Evolutionary conservation across 768 basidiomycete species (phyloP).

Genomic region (Macrolepiota fuliginosa): DNA sequence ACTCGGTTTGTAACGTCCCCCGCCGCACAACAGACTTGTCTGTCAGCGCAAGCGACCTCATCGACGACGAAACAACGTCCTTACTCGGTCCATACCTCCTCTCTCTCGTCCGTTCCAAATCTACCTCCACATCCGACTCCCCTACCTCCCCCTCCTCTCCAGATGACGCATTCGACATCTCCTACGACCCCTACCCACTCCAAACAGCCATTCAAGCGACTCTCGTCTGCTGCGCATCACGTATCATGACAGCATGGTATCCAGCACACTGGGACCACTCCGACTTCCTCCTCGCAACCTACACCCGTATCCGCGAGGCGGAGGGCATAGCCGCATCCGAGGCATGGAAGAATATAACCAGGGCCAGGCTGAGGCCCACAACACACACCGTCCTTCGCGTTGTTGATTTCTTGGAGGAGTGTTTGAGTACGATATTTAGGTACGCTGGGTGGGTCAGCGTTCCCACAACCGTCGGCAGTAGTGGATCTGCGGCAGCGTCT

Average conservation of each 20-base stretch:
- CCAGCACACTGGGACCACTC: conserved; percentile 41
- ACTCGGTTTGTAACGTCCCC: conserved; percentile 29
- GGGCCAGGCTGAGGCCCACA: conserved; percentile 13
- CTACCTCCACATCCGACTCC: conserved; percentile 17
- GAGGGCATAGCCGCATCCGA: conserved; percentile 9
- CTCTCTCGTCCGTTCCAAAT: conserved; percentile 24
- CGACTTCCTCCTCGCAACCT: conserved; percentile 34
- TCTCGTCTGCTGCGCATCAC: conserved; percentile 34
- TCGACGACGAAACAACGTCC: conserved; percentile 19
- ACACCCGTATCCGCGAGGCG: conserved; percentile 32
- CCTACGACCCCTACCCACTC: conserved; percentile 31
- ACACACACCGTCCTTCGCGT: conserved; percentile 12
- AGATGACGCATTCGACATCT: background rate
- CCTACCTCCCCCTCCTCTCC: no score
- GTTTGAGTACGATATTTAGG: conserved; percentile 5
- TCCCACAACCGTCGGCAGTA: background rate
- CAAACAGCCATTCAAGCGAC: conserved; percentile 40
- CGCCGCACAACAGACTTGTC: conserved; percentile 13
- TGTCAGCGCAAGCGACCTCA: conserved; percentile 20
- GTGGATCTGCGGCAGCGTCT: conserved; percentile 5
- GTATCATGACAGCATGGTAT: conserved; percentile 41
- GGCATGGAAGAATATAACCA: conserved; percentile 27
- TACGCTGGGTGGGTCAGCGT: conserved; percentile 2
- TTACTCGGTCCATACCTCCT: conserved; percentile 32
- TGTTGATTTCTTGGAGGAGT: conserved; percentile 13